These are phyloP conservation scores for Oldenlandia corymbosa DNA, from an alignment of 257 asterid genomes.

Conservation along the genomic window DNA sequence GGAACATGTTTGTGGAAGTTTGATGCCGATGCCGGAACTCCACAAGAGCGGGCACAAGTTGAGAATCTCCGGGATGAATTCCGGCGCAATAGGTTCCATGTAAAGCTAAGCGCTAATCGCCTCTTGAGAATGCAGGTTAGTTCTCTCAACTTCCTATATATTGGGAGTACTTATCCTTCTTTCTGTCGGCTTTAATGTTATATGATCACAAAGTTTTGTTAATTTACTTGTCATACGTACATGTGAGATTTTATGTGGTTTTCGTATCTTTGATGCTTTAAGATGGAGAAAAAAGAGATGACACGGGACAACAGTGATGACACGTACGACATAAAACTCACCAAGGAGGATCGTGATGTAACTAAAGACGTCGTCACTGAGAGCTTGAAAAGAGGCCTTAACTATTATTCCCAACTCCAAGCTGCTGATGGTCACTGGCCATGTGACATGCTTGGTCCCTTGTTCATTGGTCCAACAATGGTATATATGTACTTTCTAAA, in stretches of 20 bases:
- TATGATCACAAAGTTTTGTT: no score
- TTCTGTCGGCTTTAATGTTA: no score
- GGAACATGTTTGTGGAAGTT: conserved; percentile 32
- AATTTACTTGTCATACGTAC: no score
- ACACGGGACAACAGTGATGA: no score
- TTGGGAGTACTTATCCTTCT: no score
- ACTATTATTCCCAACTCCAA: conserved; percentile 40
- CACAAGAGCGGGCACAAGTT: conserved; percentile 18
- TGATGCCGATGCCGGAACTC: conserved; percentile 26
- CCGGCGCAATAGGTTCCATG: conserved; percentile 14
- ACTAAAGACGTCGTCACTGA: conserved; percentile 26
- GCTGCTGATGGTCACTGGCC: conserved; percentile 59
- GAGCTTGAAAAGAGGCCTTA: conserved; percentile 24
- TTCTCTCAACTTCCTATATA: no score
- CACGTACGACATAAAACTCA: no score
- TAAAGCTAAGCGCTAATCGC: conserved; percentile 24
- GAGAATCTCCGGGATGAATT: conserved; percentile 20
- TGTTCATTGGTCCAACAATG: conserved; percentile 29
- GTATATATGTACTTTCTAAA: neutral
- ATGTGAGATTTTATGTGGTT: no score
- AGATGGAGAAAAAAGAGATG: no score
- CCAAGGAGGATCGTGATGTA: conserved; percentile 45
- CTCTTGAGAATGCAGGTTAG: conserved; percentile 32
- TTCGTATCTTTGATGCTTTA: no score
- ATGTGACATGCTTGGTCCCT: conserved; percentile 39